These are phyloP conservation scores for Cryphonectria radicalis DNA, from an alignment of 2,329 filamentous ascomycete genomes.

Conservation along the genomic window DNA sequence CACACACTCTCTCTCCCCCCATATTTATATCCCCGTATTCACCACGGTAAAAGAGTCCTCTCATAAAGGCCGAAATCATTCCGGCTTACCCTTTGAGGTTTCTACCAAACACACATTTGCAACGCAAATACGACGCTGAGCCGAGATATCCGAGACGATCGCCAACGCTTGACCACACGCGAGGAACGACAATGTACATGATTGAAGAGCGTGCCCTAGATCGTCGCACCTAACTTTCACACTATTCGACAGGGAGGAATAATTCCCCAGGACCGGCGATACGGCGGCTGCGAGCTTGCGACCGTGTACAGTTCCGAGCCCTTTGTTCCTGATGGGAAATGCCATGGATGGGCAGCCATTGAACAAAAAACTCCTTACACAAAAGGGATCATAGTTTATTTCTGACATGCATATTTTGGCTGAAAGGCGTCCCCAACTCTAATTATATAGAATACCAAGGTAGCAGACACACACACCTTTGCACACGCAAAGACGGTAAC, in stretches of 20 bases:
- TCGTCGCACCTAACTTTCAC: too few species aligned
- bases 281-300: neutral
- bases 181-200: neutral
- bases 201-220: neutral
- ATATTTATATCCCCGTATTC: neutral
- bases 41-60: neutral
- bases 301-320: neutral
- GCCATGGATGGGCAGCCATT: neutral
- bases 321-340: neutral
- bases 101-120: neutral
- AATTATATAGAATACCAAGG: neutral
- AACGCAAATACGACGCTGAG: neutral
- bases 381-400: neutral
- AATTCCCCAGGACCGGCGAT: neutral
- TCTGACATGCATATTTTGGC: neutral
- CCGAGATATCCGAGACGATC: neutral
- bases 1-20: neutral
- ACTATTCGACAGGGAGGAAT: neutral
- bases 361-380: neutral
- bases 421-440: neutral
- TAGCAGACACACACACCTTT: neutral
- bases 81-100: neutral
- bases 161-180: neutral
- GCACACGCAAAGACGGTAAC: neutral
- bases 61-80: neutral